Conservation (phyloP, 805 yeast genomes). For the Wickerhamiella azyma region DNA sequence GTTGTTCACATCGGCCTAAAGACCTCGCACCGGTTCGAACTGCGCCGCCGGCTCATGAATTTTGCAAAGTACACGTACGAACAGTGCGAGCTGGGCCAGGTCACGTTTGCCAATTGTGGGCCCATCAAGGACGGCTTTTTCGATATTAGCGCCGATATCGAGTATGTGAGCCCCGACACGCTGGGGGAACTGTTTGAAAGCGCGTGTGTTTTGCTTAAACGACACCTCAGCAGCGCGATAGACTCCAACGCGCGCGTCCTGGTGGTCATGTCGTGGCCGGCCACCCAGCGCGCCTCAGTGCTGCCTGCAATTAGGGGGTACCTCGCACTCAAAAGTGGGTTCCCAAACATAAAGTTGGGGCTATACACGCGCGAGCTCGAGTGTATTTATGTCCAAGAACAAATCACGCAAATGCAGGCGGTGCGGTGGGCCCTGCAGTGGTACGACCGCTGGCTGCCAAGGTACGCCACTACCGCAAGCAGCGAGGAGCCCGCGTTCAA, state of each 20-base stretch:
- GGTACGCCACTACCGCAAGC: background rate
- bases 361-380: slow-evolving; percentile 16
- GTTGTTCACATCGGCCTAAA: slow-evolving; percentile 20
- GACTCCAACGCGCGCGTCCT: slow-evolving; percentile 9
- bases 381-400: slow-evolving; percentile 19
- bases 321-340: slow-evolving; percentile 13
- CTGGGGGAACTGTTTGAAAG: slow-evolving; percentile 19
- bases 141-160: slow-evolving; percentile 14
- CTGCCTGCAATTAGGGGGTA: slow-evolving; percentile 20
- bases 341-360: slow-evolving; percentile 14
- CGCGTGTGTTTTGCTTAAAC: slow-evolving; percentile 14
- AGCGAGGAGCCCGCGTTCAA: slow-evolving; percentile 22
- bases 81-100: slow-evolving; percentile 25
- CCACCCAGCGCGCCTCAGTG: slow-evolving; percentile 11
- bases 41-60: slow-evolving; percentile 12
- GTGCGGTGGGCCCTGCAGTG: slow-evolving; percentile 21
- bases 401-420: slow-evolving; percentile 19
- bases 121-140: slow-evolving; percentile 14
- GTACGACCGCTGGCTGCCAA: slow-evolving; percentile 22
- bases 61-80: slow-evolving; percentile 24
- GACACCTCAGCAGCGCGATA: slow-evolving; percentile 8
- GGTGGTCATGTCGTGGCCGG: slow-evolving; percentile 17
- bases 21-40: slow-evolving; percentile 6
- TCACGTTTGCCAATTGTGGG: slow-evolving; percentile 18
- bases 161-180: slow-evolving; percentile 17